Conservation (phyloP, 2,329 filamentous ascomycete species). For the Fusarium pseudograminearum region DNA sequence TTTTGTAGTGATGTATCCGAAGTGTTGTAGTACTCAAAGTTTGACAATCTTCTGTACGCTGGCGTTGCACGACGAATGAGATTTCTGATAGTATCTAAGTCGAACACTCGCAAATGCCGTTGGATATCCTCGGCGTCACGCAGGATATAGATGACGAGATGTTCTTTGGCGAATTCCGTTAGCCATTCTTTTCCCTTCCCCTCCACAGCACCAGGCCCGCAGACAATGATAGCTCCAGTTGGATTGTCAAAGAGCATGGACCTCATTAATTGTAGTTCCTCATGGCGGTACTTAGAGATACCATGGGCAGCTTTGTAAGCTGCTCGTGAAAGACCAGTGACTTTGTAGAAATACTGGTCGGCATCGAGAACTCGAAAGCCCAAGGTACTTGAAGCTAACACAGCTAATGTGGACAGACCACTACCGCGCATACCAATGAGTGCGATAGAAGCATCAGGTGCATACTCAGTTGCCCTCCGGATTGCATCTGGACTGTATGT, state of each 20-base stretch:
- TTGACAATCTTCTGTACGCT: neutral
- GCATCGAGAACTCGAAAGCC: conserved; percentile 9
- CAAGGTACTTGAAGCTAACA: conserved; percentile 8
- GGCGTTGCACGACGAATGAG: conserved; percentile 4
- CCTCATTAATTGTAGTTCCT: conserved; percentile 2
- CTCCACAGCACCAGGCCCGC: conserved; percentile 14
- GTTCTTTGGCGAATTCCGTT: neutral
- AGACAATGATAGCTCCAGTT: neutral
- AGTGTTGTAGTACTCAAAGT: conserved; percentile 15
- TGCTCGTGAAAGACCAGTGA: neutral
- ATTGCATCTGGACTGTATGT: neutral
- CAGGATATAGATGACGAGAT: conserved; percentile 8
- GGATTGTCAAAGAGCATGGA: conserved; percentile 16
- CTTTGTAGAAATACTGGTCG: conserved; percentile 12
- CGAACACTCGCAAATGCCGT: neutral
- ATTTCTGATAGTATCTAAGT: neutral
- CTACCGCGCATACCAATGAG: conserved; percentile 16
- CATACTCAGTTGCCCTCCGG: neutral
- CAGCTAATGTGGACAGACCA: conserved; percentile 6
- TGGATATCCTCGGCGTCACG: conserved; percentile 7
- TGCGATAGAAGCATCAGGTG: neutral
- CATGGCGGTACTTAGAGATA: conserved; percentile 5
- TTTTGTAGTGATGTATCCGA: neutral
- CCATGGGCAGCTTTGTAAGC: neutral
- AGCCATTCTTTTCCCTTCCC: conserved; percentile 15